Conservation (phyloP, 305 asterid genomes). For the Fraxinus ornus region DNA sequence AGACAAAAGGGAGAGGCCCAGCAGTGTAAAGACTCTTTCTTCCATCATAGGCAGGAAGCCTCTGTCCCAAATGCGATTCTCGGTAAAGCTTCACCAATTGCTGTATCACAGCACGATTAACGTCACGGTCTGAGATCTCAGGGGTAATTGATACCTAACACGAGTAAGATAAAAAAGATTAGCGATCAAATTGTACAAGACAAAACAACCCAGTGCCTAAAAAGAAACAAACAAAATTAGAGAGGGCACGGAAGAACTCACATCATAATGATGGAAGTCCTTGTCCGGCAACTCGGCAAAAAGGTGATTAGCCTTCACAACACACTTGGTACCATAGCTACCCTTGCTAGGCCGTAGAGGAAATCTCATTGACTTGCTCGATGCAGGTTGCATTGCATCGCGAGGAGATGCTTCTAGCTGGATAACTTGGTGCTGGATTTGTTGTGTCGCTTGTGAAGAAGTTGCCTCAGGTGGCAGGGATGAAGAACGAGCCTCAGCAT, state of each 20-base stretch:
- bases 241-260: constrained; percentile 32
- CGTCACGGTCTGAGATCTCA: constrained; percentile 72
- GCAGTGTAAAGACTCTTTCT: constrained; percentile 93
- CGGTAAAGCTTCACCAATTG: constrained; percentile 62
- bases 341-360: constrained; percentile 93
- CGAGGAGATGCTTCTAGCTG: constrained; percentile 48
- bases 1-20: constrained; percentile 83
- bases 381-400: constrained; percentile 62
- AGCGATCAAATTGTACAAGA: constrained; percentile 3
- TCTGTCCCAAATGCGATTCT: constrained; percentile 78
- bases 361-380: constrained; percentile 78
- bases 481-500: constrained; percentile 53
- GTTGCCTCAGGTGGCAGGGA: constrained; percentile 48
- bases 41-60: constrained; percentile 95
- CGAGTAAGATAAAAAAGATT: background rate
- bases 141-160: constrained; percentile 76
- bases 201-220: background rate
- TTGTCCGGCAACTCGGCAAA: constrained; percentile 85
- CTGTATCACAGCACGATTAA: constrained; percentile 81
- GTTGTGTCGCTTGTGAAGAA: constrained; percentile 33
- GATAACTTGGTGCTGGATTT: constrained; percentile 46
- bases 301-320: constrained; percentile 90
- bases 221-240: constrained; percentile 1
- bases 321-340: constrained; percentile 52
- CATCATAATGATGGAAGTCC: constrained; percentile 94